A percentile compares a stretch with the other conserved stretches of the same genome.
These are phyloP conservation scores for Eurotiales sp. DNA, from an alignment of 2,329 filamentous ascomycete genomes.

Conservation along the genomic window DNA sequence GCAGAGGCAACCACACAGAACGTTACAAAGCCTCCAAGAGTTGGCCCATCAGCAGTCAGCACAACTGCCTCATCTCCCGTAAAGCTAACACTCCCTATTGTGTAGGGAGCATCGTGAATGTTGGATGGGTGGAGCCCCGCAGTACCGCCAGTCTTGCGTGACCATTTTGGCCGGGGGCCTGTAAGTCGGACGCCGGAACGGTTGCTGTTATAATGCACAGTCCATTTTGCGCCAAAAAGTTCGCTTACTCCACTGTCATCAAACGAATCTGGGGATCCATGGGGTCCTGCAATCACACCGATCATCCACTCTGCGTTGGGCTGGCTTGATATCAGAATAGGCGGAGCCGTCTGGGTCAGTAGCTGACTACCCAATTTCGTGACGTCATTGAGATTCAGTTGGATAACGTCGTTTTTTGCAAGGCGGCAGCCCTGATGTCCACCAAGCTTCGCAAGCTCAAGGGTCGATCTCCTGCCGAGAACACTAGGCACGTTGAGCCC, in stretches of 20 bases:
- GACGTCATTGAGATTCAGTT: no score
- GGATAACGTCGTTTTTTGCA: no score
- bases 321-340: no score
- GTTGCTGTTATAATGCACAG: not conserved
- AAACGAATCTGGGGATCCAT: not conserved
- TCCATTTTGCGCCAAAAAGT: not conserved
- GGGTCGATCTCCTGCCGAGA: no score
- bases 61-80: not conserved
- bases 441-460: no score
- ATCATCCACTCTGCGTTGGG: not conserved
- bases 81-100: not conserved
- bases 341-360: no score
- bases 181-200: not conserved
- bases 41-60: not conserved
- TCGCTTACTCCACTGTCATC: not conserved
- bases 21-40: not conserved
- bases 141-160: not conserved
- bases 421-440: no score
- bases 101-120: not conserved
- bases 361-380: no score
- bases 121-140: not conserved
- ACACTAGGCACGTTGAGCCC: no score
- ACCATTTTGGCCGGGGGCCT: not conserved
- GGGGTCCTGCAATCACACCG: not conserved
- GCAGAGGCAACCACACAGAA: not conserved